phyloP scores from a whole-genome alignment of 306 rosid species.

The Luffa aegyptiaca region DNA sequence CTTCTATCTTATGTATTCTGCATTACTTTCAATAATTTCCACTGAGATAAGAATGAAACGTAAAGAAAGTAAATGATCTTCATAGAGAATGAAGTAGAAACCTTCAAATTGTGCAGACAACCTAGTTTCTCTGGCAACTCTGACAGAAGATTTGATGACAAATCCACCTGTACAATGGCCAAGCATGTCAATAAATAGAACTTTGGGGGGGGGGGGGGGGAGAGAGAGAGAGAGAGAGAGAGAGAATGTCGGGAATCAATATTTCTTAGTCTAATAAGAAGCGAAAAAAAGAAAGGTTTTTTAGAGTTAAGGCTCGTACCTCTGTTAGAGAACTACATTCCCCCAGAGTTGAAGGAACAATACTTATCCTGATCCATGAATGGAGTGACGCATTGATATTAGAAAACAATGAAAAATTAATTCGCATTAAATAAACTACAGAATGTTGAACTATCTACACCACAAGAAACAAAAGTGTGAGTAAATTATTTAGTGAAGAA shows the following conservation, averaged over 20 bases:
- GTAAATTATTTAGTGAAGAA: background rate
- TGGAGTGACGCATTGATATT: background rate
- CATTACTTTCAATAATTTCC: background rate
- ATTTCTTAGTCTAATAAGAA: background rate
- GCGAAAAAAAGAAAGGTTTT: background rate
- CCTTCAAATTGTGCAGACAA: constrained; percentile 66
- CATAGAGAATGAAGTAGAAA: constrained; percentile 8
- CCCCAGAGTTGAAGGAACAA: constrained; percentile 41
- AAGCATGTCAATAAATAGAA: background rate
- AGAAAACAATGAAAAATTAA: background rate
- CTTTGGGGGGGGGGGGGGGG: background rate
- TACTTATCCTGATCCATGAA: constrained; percentile 48
- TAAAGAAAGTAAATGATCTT: background rate
- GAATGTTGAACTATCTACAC: background rate
- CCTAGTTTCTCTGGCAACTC: constrained; percentile 70
- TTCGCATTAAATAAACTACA: background rate
- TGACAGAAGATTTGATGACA: constrained; percentile 67
- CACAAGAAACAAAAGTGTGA: background rate
- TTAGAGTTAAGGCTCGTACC: constrained; percentile 27
- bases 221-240: too few species aligned
- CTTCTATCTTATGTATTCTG: background rate
- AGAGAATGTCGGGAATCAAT: background rate
- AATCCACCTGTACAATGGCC: constrained; percentile 48
- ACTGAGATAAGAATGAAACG: background rate
- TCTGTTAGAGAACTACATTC: constrained; percentile 68